Percentiles rank a stretch among this genome's conserved stretches.
Evolutionary conservation across 768 basidiomycete species (phyloP).

Genomic region (Auriculariales sp.): DNA sequence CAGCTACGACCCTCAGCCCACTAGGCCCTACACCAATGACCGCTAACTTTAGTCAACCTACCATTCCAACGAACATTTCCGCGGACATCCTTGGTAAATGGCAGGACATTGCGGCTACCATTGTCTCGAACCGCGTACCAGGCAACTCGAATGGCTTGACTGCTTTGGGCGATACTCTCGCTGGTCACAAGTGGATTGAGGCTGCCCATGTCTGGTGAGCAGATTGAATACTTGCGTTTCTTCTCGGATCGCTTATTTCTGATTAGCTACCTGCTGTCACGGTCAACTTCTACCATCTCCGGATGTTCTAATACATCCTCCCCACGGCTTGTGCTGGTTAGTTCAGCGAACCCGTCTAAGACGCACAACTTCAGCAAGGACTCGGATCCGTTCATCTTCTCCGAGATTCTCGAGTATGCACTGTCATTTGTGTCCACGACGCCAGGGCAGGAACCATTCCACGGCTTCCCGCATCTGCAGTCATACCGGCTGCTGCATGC

Average conservation of each 20-base stretch:
- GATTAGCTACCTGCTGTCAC: slow-evolving; percentile 70
- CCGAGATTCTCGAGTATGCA: slow-evolving; percentile 88
- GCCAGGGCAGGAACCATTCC: slow-evolving; percentile 80
- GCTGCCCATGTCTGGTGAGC: slow-evolving; percentile 88
- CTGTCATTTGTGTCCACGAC: slow-evolving; percentile 51
- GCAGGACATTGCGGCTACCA: slow-evolving; percentile 77
- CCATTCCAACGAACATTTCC: slow-evolving; percentile 34
- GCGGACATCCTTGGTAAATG: slow-evolving; percentile 55
- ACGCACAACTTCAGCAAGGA: slow-evolving; percentile 44
- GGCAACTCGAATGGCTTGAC: slow-evolving; percentile 68
- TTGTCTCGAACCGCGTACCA: slow-evolving; percentile 54
- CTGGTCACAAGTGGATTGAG: slow-evolving; percentile 54
- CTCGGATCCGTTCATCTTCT: slow-evolving; percentile 63
- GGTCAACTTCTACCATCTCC: slow-evolving; percentile 52
- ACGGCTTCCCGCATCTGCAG: slow-evolving; percentile 74
- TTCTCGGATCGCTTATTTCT: not conserved
- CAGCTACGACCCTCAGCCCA: slow-evolving; percentile 16
- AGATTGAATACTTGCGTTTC: not conserved
- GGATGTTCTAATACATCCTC: slow-evolving; percentile 55
- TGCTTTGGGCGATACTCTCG: slow-evolving; percentile 73
- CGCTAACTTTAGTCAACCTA: slow-evolving; percentile 40
- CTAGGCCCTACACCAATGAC: slow-evolving; percentile 41
- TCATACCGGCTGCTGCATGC: slow-evolving; percentile 79
- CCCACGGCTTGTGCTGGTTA: slow-evolving; percentile 57
- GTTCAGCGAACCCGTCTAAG: slow-evolving; percentile 43